A percentile compares a stretch with the other conserved stretches of the same genome.
Conservation (phyloP, 2,329 filamentous ascomycete genomes). For the Phoma sp. region DNA sequence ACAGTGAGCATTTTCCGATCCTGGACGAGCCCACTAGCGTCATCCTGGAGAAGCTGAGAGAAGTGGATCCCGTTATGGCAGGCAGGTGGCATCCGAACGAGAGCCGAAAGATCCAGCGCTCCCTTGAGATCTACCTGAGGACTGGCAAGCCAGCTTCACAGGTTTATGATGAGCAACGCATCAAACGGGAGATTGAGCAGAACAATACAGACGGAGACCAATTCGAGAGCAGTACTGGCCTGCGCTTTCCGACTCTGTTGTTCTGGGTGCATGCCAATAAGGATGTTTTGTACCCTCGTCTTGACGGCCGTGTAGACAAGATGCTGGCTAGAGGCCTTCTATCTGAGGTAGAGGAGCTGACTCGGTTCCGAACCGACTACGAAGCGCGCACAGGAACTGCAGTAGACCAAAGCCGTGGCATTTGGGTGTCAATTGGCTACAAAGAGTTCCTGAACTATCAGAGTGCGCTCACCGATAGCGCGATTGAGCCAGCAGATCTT, state of each 20-base stretch:
- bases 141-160: conserved; percentile 85
- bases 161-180: conserved; percentile 78
- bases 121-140: conserved; percentile 86
- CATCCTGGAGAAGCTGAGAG: conserved; percentile 74
- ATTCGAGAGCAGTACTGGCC: conserved; percentile 15
- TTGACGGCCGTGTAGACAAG: conserved; percentile 80
- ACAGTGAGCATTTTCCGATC: conserved; percentile 65
- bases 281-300: conserved; percentile 70
- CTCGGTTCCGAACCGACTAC: conserved; percentile 55
- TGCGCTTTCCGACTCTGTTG: conserved; percentile 69
- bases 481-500: conserved; percentile 53
- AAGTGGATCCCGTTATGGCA: conserved; percentile 90
- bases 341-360: conserved; percentile 66
- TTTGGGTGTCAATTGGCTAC: conserved; percentile 97
- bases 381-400: conserved; percentile 55
- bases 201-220: neutral
- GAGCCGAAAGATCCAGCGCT: conserved; percentile 84
- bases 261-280: conserved; percentile 87
- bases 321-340: conserved; percentile 77
- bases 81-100: conserved; percentile 94
- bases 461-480: conserved; percentile 31
- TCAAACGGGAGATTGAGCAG: conserved; percentile 43
- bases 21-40: conserved; percentile 74
- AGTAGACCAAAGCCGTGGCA: conserved; percentile 79
- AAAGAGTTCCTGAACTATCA: conserved; percentile 86